Base-by-base conservation (phyloP, 768 basidiomycete genomes). In the Cystofilobasidium bisporidii region DNA sequence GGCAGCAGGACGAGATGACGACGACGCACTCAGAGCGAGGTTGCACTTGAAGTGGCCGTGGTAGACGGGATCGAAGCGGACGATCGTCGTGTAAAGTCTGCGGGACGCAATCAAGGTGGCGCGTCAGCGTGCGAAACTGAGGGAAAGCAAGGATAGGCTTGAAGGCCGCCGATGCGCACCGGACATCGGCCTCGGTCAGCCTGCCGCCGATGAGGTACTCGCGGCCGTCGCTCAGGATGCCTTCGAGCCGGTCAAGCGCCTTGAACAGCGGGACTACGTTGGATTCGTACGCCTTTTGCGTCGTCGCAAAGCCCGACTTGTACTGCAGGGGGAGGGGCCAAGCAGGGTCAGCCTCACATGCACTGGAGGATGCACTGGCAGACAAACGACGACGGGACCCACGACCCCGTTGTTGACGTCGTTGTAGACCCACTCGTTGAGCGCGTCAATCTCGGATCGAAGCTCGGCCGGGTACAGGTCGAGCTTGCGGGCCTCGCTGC, bases 21-120 rank as follows among this genome's bases (percentile, higher is more conserved):
- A 4, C 8, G 30, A 75, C 75, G 69, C 61, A 77, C 76, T 77
- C 48, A 71, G 85, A 36, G 86, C 85, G 71, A 90, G 75, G 80
- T 94, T 92, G 79, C 91, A 93, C 72, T 97, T 97, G 83, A 98
- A 98, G 75, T 91, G 89, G 0, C 86, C 84, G 57, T 87, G 82
- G 77, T 98, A 97, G 20, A 87, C 93, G 1, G 86, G 85, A 72
- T 94, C 91, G 77, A 92, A 93, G 41, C 88, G 71, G 70, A 92
- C 87, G 67, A 92, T 86, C 2, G 94, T 96, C n/a, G 94, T 91
- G 79, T 83, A 98, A 48, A 98, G 85, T 61, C 94, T 84, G 61
- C 87, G 36, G 30, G n/a, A n/a, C n/a, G n/a, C n/a, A n/a, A n/a
- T n/a, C n/a, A n/a, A n/a, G n/a, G n/a, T n/a, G n/a, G n/a, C n/a